Base-by-base conservation (phyloP, 2,329 filamentous ascomycete genomes). In the Leptographium galeiforme region DNA sequence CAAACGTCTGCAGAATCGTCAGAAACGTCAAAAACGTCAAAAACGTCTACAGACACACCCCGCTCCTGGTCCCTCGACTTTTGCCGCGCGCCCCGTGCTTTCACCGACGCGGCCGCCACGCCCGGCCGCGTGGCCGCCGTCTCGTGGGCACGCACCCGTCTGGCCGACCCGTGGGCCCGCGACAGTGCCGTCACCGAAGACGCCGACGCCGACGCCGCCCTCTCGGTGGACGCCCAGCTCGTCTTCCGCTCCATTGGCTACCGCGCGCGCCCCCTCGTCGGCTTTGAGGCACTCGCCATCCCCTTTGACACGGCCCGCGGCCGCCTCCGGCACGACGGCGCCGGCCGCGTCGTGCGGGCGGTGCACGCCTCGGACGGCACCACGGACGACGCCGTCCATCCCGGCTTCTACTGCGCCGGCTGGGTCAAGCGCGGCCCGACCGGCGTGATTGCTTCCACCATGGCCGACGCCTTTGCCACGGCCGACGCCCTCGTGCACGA, bases 221-320 rank as follows among this genome's bases (percentile, higher is more conserved):
- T 76, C 3, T 65, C 74, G 5, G 60, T 95, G 6, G 73, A 79
- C 0, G 82, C 89, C 0, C 76, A 82, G 7, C 64, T 91, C 5
- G 89, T 88, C 16, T 96, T 98, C 69, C 82, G 89, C 18, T 95
- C 89, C n/a, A 90, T 98, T 45, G 93, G 93, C 8, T 98, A 98
- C 70, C 89, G 88, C 61, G 90, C 89, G 0, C 76, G 84, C 36
- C 74, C 88, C 0, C 70, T 98, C 0, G 76, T 81, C 0, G 91
- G 89, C 0, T 84, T 97, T 58, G 67, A 74, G 1, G 78, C 85
- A 6, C 70, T 91, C 0, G 84, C 83, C 2, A 81, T 96, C 45
- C 80, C 82, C 10, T 98, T 98, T 63, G 83, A 97, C 64, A 68
- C 77, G 1, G 71, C 72, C 8, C 77, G 78, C 3, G 93, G 91